Conservation (phyloP, 345 rosid species). For the Reutealis trisperma region DNA sequence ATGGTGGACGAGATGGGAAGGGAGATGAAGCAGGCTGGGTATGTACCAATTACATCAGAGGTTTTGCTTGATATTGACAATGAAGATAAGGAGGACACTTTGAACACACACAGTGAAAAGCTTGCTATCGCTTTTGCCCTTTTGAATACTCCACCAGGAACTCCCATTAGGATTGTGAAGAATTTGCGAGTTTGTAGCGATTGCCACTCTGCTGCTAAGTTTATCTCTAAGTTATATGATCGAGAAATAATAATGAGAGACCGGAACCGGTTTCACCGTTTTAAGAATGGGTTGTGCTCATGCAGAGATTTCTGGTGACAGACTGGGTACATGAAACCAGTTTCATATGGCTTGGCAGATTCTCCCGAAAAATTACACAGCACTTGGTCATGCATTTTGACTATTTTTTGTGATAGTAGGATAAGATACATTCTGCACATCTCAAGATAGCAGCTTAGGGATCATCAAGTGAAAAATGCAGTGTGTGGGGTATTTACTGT, state of each 20-base stretch:
- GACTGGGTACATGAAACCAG: not conserved
- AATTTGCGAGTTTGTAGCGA: slow-evolving; percentile 38
- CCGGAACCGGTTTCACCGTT: slow-evolving; percentile 39
- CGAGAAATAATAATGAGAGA: slow-evolving; percentile 43
- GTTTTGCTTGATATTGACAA: slow-evolving; percentile 41
- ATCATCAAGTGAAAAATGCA: not conserved
- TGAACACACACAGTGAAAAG: slow-evolving; percentile 38
- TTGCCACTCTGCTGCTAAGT: slow-evolving; percentile 38
- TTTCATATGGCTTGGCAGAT: not conserved
- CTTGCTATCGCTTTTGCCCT: slow-evolving; percentile 41
- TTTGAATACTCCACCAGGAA: slow-evolving; percentile 31
- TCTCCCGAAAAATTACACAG: not conserved
- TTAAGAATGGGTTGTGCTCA: slow-evolving; percentile 37
- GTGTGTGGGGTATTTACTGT: too few relatives aligned
- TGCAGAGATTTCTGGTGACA: slow-evolving; percentile 41
- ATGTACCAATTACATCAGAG: slow-evolving; percentile 31
- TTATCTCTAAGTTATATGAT: slow-evolving; percentile 35
- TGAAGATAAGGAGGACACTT: slow-evolving; percentile 37
- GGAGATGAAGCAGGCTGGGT: slow-evolving; percentile 35
- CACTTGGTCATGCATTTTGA: not conserved
- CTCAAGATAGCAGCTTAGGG: not conserved
- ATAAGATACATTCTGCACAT: not conserved
- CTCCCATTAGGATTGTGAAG: slow-evolving; percentile 37
- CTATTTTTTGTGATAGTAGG: not conserved
- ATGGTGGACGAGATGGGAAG: slow-evolving; percentile 37